Conservation (phyloP, 768 basidiomycete genomes). For the Lactarius evosmus region DNA sequence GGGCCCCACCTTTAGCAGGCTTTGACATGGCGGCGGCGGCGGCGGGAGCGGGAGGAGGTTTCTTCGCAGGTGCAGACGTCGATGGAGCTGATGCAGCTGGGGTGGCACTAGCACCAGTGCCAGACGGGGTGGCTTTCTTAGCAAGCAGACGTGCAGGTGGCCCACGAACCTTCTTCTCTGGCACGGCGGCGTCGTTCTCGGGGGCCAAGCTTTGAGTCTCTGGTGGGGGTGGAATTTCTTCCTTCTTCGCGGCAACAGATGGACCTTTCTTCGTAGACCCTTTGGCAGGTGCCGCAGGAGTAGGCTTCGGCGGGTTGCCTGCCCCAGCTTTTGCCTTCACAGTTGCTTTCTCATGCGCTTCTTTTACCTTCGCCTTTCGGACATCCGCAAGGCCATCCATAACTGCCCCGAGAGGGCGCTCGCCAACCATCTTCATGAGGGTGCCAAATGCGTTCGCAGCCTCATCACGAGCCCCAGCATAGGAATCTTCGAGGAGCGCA, state of each 20-base stretch:
- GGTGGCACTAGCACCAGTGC: constrained; percentile 34
- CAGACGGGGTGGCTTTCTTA: constrained; percentile 52
- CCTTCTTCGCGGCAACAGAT: constrained; percentile 34
- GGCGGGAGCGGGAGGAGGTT: constrained; percentile 39
- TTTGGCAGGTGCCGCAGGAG: constrained; percentile 15
- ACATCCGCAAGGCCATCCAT: constrained; percentile 85
- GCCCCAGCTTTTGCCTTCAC: constrained; percentile 80
- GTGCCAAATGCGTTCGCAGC: constrained; percentile 87
- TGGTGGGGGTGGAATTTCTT: constrained; percentile 33
- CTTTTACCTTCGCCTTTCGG: constrained; percentile 88
- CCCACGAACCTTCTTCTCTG: constrained; percentile 43
- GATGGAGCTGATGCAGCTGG: constrained; percentile 32
- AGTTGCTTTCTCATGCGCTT: constrained; percentile 87
- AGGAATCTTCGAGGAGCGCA: constrained; percentile 77
- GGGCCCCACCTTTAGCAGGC: constrained; percentile 46
- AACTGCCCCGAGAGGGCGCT: constrained; percentile 81
- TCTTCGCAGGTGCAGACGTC: constrained; percentile 41
- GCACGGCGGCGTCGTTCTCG: constrained; percentile 36
- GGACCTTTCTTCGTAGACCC: constrained; percentile 29
- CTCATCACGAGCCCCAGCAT: constrained; percentile 84
- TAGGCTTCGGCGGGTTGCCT: constrained; percentile 43
- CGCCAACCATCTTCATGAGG: constrained; percentile 96
- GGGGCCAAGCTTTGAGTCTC: constrained; percentile 34
- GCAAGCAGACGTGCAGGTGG: constrained; percentile 49
- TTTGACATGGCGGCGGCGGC: constrained; percentile 36